These are phyloP conservation scores for Zasmidium cellare DNA, from an alignment of 2,329 filamentous ascomycete genomes.

Conservation along the genomic window DNA sequence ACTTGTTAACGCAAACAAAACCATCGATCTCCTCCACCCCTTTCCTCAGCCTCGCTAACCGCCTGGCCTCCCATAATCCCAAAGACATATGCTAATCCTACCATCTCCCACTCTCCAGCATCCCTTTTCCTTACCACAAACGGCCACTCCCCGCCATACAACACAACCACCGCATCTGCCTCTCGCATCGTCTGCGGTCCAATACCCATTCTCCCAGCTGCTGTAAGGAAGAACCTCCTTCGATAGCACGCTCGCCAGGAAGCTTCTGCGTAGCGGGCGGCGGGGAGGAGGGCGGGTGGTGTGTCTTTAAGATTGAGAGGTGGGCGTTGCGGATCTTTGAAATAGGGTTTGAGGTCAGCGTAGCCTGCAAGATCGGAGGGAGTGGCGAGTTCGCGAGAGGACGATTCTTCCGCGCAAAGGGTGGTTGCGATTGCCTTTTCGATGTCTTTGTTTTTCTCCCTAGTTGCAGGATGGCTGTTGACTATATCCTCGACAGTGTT, in stretches of 20 bases:
- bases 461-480: background rate
- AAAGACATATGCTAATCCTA: background rate
- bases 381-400: background rate
- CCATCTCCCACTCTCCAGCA: background rate
- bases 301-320: background rate
- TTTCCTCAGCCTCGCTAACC: background rate
- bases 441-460: background rate
- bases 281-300: background rate
- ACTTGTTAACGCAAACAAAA: background rate
- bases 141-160: background rate
- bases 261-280: background rate
- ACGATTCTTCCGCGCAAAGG: background rate
- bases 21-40: background rate
- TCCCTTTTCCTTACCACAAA: background rate
- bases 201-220: background rate
- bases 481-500: background rate
- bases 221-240: background rate
- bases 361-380: background rate
- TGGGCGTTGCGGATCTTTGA: too few relatives aligned
- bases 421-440: background rate
- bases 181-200: background rate
- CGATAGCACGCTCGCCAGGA: background rate
- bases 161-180: background rate
- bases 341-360: background rate
- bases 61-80: conserved; percentile 8